A percentile compares a stretch with the other conserved stretches of the same genome.
Conservation (phyloP, 805 yeast species). For the Ogataea ramenticola region DNA sequence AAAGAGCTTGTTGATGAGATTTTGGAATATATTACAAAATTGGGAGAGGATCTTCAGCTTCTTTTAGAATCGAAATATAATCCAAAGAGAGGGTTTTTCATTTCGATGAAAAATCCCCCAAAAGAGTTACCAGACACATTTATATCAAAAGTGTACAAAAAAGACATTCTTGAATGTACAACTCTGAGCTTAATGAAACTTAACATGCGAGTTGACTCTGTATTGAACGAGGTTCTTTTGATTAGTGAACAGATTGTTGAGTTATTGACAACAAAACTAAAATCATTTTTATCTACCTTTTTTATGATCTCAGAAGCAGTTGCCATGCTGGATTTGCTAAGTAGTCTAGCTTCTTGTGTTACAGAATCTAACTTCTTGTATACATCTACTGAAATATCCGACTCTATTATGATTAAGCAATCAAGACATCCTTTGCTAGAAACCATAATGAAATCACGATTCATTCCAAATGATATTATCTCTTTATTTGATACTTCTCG, state of each 20-base stretch:
- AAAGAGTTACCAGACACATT: constrained; percentile 21
- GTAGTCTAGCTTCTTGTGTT: constrained; percentile 22
- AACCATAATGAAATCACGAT: constrained; percentile 5
- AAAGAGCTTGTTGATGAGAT: constrained; percentile 31
- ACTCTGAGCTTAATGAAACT: constrained; percentile 33
- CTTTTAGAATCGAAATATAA: constrained; percentile 28
- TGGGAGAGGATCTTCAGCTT: constrained; percentile 19
- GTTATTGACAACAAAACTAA: constrained; percentile 20
- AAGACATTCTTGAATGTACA: constrained; percentile 29
- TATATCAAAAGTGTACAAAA: constrained; percentile 22
- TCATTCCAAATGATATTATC: constrained; percentile 33
- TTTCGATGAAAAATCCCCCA: constrained; percentile 20
- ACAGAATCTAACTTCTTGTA: constrained; percentile 13
- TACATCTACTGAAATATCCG: constrained; percentile 31
- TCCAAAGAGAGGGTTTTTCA: constrained; percentile 29
- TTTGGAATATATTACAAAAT: constrained; percentile 15
- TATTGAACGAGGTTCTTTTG: constrained; percentile 32
- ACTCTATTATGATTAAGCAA: constrained; percentile 21
- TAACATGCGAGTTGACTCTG: constrained; percentile 32
- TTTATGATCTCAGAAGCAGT: constrained; percentile 38
- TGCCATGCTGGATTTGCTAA: constrained; percentile 32
- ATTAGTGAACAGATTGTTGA: constrained; percentile 35
- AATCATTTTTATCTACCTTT: constrained; percentile 24
- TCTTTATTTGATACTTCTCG: constrained; percentile 28
- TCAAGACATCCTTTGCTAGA: constrained; percentile 39